These are phyloP conservation scores for Basipetospora sp. DNA, from an alignment of 2,329 filamentous ascomycete genomes.

Conservation along the genomic window DNA sequence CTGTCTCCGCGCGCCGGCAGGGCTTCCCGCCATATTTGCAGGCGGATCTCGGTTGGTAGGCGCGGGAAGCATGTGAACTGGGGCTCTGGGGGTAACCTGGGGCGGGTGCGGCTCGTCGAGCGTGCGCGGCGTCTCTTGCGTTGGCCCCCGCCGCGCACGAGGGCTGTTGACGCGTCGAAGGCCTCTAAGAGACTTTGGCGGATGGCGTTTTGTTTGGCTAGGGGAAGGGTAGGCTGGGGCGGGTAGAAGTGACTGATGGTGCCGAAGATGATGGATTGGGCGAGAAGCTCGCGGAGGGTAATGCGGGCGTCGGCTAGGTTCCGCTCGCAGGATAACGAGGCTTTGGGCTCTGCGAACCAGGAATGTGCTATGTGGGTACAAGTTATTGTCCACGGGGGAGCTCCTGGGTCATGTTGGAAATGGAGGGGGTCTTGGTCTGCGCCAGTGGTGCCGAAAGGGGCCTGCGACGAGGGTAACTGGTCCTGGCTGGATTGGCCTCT, in stretches of 20 bases:
- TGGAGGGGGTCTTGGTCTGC: too few relatives aligned
- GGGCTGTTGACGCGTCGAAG: neutral
- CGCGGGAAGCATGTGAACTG: neutral
- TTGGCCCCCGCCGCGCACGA: too few relatives aligned
- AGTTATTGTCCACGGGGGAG: constrained; percentile 1
- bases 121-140: too few relatives aligned
- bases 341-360: constrained; percentile 3
- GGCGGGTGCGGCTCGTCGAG: neutral
- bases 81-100: neutral
- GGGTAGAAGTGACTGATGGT: constrained; percentile 3
- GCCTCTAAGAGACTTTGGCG: neutral
- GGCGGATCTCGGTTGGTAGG: constrained; percentile 3
- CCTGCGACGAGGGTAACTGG: too few relatives aligned
- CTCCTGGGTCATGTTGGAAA: too few relatives aligned
- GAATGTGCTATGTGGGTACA: neutral
- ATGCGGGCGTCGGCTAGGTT: neutral
- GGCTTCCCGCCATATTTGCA: constrained; percentile 3
- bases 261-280: constrained; percentile 4
- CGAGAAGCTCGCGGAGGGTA: neutral
- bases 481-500: too few relatives aligned
- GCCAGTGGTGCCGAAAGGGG: too few relatives aligned
- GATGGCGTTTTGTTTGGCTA: neutral
- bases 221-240: constrained; percentile 1
- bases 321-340: too few relatives aligned
- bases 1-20: neutral